phyloP scores from a whole-genome alignment of 257 asterid genomes.

The Rubia yunnanensis region DNA sequence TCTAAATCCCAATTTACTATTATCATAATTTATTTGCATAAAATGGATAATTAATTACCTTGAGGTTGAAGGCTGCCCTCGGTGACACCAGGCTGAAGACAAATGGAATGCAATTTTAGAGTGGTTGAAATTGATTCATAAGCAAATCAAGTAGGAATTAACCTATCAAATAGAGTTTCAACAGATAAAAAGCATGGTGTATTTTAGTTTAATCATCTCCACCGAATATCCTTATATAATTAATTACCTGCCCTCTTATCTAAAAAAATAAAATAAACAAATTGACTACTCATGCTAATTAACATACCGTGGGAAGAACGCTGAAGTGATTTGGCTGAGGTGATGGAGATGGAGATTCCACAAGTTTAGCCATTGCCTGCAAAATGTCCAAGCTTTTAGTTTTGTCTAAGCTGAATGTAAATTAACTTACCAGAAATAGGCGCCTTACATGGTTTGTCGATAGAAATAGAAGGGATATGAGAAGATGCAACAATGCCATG shows the following conservation, averaged over 20 bases:
- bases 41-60: conserved; percentile 29
- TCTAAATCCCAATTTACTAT: too few relatives aligned
- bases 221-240: too few relatives aligned
- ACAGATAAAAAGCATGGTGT: too few relatives aligned
- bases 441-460: conserved; percentile 11
- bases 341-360: conserved; percentile 25
- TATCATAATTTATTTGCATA: not conserved
- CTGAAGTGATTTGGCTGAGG: conserved; percentile 14
- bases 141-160: too few relatives aligned
- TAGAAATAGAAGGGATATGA: conserved; percentile 11
- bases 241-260: too few relatives aligned
- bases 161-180: too few relatives aligned
- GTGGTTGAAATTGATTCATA: not conserved
- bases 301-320: conserved; percentile 17
- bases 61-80: conserved; percentile 75
- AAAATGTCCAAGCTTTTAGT: not conserved
- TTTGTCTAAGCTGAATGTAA: not conserved
- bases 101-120: not conserved
- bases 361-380: conserved; percentile 11
- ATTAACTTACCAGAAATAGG: not conserved
- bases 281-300: too few relatives aligned
- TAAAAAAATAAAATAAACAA: too few relatives aligned
- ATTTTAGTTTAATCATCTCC: too few relatives aligned
- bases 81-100: conserved; percentile 45
- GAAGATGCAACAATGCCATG: conserved; percentile 6